Evolutionary conservation across 2,329 filamentous ascomycete genomes (phyloP).

Genomic region (Taxawa tesnikishii): DNA sequence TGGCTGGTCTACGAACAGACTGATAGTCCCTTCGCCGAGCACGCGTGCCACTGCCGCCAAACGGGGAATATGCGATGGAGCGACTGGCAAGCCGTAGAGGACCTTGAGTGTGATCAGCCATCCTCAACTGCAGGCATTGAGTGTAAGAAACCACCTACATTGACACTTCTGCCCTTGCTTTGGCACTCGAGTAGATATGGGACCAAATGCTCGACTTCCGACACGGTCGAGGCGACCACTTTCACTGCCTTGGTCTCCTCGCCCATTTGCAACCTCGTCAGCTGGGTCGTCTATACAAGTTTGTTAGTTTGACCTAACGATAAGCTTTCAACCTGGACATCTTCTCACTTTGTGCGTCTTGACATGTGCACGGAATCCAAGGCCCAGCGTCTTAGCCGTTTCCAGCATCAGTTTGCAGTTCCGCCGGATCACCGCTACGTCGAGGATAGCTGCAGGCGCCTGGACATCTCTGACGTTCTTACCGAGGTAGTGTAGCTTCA

Average conservation of each 20-base stretch:
- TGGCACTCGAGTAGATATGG: slow-evolving; percentile 49
- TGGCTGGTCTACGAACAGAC: slow-evolving; percentile 58
- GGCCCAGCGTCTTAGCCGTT: slow-evolving; percentile 43
- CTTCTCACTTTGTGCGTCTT: slow-evolving; percentile 65
- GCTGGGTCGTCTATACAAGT: slow-evolving; percentile 46
- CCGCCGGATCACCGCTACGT: slow-evolving; percentile 50
- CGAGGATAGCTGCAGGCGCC: slow-evolving; percentile 56
- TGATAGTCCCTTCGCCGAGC: slow-evolving; percentile 45
- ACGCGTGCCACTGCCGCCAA: slow-evolving; percentile 43
- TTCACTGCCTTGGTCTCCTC: slow-evolving; percentile 38
- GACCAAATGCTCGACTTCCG: slow-evolving; percentile 56
- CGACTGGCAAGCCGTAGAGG: slow-evolving; percentile 60
- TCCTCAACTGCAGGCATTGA: neutral
- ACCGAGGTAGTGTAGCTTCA: slow-evolving; percentile 40
- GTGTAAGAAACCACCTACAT: slow-evolving; percentile 31
- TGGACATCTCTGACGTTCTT: slow-evolving; percentile 47
- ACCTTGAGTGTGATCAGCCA: slow-evolving; percentile 34
- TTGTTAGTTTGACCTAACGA: neutral
- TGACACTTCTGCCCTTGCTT: slow-evolving; percentile 40
- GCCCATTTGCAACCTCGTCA: slow-evolving; percentile 60
- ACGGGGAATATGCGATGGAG: slow-evolving; percentile 47
- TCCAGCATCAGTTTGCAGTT: slow-evolving; percentile 65
- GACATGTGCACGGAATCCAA: slow-evolving; percentile 64
- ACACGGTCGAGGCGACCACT: slow-evolving; percentile 61
- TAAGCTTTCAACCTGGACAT: neutral